These are phyloP conservation scores for Vanderwaltozyma verrucispora DNA, from an alignment of 805 yeast genomes.

Conservation along the genomic window DNA sequence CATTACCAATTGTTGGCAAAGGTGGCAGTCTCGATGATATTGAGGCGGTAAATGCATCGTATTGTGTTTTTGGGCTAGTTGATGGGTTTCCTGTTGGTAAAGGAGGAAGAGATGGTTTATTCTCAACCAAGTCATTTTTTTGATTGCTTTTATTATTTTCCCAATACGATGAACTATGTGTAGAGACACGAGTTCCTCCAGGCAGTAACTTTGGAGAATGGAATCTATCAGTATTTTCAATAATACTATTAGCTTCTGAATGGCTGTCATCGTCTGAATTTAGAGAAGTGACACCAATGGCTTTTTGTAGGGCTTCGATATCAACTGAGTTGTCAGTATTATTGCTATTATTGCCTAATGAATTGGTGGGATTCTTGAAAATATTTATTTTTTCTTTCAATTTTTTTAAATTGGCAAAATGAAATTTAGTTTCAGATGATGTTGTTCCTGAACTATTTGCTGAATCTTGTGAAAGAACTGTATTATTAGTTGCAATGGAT, in stretches of 20 bases:
- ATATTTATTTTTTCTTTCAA: conserved; percentile 27
- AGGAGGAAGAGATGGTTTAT: conserved; percentile 17
- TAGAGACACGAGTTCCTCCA: conserved; percentile 3
- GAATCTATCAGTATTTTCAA: not conserved
- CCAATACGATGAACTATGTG: not conserved
- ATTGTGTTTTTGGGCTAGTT: not conserved
- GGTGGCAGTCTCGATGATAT: conserved; percentile 13
- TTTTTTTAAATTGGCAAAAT: conserved; percentile 28
- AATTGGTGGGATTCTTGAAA: conserved; percentile 23
- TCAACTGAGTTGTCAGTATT: conserved; percentile 17
- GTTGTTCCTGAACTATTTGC: conserved; percentile 16
- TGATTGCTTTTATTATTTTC: not conserved
- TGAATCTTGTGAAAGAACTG: conserved; percentile 16
- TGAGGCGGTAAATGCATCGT: not conserved
- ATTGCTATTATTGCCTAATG: conserved; percentile 6
- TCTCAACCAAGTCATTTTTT: no score
- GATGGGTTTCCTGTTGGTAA: not conserved
- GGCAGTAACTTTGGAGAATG: not conserved
- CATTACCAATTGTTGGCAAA: conserved; percentile 4
- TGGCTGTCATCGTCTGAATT: conserved; percentile 11
- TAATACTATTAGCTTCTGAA: not conserved
- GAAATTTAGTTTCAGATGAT: conserved; percentile 25
- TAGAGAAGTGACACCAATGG: conserved; percentile 23
- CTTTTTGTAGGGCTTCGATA: conserved; percentile 29
- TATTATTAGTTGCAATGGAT: conserved; percentile 18